These are phyloP conservation scores for Phytopythium kandeliae DNA, from an alignment of 352 stramenopile genomes.

Conservation along the genomic window DNA sequence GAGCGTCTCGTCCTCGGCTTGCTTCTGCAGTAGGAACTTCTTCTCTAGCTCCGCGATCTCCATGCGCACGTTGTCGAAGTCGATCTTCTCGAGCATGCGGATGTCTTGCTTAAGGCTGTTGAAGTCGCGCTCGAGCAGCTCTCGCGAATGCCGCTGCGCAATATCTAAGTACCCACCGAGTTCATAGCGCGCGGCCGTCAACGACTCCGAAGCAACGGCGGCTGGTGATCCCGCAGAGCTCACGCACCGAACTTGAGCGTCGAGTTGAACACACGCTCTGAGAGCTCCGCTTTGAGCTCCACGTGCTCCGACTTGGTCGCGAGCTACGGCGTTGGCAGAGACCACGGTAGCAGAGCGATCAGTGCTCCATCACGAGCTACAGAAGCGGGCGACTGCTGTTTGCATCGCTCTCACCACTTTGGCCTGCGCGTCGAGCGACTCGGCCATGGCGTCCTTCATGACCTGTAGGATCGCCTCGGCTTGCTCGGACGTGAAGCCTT, in stretches of 20 bases:
- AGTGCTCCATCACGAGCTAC: background rate
- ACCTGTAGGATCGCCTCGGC: constrained; percentile 77
- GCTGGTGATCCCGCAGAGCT: background rate
- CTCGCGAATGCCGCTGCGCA: constrained; percentile 82
- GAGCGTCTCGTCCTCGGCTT: constrained; percentile 82
- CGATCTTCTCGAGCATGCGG: constrained; percentile 87
- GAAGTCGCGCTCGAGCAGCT: constrained; percentile 86
- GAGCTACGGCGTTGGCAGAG: constrained; percentile 25
- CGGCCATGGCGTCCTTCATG: constrained; percentile 77
- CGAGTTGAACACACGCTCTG: constrained; percentile 85
- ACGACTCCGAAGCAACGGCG: no score
- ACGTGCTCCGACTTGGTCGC: constrained; percentile 85
- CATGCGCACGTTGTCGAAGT: constrained; percentile 87
- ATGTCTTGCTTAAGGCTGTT: constrained; percentile 89
- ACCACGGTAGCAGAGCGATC: background rate
- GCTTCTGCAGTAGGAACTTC: constrained; percentile 87
- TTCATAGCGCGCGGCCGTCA: background rate
- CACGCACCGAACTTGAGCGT: constrained; percentile 82
- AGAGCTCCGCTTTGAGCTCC: constrained; percentile 80
- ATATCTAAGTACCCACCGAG: constrained; percentile 41
- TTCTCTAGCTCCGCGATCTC: constrained; percentile 86
- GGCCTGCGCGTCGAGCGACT: constrained; percentile 67
- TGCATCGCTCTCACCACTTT: constrained; percentile 14
- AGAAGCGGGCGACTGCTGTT: background rate
- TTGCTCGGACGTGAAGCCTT: constrained; percentile 64